These are phyloP conservation scores for Exophiala dermatitidis DNA, from an alignment of 2,329 filamentous ascomycete genomes.

Conservation along the genomic window DNA sequence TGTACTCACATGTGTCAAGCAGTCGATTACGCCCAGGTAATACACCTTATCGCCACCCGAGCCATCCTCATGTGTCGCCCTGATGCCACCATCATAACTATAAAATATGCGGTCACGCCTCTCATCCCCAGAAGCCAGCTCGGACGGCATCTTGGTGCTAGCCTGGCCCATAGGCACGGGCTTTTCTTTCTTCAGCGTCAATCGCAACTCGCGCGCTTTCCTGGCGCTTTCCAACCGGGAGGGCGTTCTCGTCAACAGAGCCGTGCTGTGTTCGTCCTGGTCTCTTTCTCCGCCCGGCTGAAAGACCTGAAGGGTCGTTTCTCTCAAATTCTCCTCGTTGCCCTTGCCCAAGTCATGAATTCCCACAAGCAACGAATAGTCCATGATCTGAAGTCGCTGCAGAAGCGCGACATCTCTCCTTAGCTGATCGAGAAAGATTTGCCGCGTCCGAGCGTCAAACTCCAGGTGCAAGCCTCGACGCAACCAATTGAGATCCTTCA, in stretches of 20 bases:
- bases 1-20: constrained; percentile 79
- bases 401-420: constrained; percentile 78
- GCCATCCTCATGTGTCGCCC: constrained; percentile 87
- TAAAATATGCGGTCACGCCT: constrained; percentile 80
- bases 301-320: constrained; percentile 89
- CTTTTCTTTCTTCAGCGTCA: constrained; percentile 87
- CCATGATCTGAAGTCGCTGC: constrained; percentile 91
- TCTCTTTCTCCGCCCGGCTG: constrained; percentile 71
- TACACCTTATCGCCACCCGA: constrained; percentile 84
- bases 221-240: constrained; percentile 87
- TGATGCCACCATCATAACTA: constrained; percentile 85
- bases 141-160: constrained; percentile 79
- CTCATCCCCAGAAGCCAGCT: constrained; percentile 61
- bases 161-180: constrained; percentile 87
- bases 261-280: constrained; percentile 46
- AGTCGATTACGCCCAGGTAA: constrained; percentile 97
- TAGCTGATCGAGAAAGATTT: constrained; percentile 81
- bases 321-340: constrained; percentile 86
- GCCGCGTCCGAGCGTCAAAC: constrained; percentile 80
- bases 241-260: constrained; percentile 75
- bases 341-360: constrained; percentile 86
- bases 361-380: constrained; percentile 90
- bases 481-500: constrained; percentile 97
- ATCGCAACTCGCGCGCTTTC: constrained; percentile 81
- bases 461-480: constrained; percentile 77